Conservation (phyloP, 225 moss, liverwort and hornwort genomes). For the Marchantia polymorpha region DNA sequence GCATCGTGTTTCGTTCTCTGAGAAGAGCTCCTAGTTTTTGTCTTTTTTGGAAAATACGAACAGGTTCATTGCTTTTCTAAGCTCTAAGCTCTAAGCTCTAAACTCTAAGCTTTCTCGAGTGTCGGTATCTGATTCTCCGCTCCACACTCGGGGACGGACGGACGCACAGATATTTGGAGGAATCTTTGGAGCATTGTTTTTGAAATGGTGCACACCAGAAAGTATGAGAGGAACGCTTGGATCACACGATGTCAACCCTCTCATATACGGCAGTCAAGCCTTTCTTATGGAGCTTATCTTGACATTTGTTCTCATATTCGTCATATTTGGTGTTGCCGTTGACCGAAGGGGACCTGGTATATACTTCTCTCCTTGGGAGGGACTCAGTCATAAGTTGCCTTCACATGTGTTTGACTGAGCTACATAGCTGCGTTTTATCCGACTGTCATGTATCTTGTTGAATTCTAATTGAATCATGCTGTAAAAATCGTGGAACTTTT, state of each 20-base stretch:
- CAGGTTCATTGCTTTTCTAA: background rate
- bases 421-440: too few species aligned
- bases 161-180: constrained; percentile 71
- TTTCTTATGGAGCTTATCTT: constrained; percentile 92
- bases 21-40: background rate
- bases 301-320: constrained; percentile 87
- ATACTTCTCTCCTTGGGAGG: background rate
- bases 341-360: constrained; percentile 98
- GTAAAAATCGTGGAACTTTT: too few species aligned
- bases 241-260: constrained; percentile 73
- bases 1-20: background rate
- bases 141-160: background rate
- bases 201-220: constrained; percentile 70
- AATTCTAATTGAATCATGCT: too few species aligned
- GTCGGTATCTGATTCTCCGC: background rate
- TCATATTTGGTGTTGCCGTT: constrained; percentile 96
- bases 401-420: too few species aligned
- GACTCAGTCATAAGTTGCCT: too few species aligned
- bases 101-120: background rate
- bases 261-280: constrained; percentile 66
- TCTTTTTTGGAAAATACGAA: background rate
- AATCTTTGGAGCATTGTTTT: constrained; percentile 71
- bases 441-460: too few species aligned
- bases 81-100: too few species aligned
- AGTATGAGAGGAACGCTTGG: constrained; percentile 67